These are phyloP conservation scores for Hydnomerulius pinastri DNA, from an alignment of 768 basidiomycete species.

Conservation along the genomic window DNA sequence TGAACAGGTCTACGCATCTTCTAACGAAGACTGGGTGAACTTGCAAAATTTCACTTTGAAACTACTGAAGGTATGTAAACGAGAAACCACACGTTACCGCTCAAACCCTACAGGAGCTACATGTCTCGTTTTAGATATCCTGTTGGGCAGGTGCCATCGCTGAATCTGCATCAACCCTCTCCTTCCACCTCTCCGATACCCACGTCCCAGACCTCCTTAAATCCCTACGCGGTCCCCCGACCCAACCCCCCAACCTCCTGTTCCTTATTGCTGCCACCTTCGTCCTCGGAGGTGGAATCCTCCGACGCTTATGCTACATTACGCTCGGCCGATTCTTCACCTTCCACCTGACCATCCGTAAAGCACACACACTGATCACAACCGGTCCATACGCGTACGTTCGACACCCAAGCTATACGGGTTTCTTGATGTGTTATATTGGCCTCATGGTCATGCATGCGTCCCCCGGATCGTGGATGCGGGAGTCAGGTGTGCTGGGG, in stretches of 20 bases:
- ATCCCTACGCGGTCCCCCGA: neutral
- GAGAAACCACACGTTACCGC: too few relatives aligned
- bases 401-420: constrained; percentile 53
- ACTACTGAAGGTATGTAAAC: neutral
- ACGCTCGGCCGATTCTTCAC: constrained; percentile 52
- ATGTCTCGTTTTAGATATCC: neutral
- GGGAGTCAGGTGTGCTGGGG: constrained; percentile 42
- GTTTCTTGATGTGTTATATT: constrained; percentile 35
- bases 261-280: constrained; percentile 39
- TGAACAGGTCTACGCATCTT: neutral
- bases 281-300: constrained; percentile 38
- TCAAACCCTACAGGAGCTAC: too few relatives aligned
- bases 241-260: neutral
- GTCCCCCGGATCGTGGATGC: constrained; percentile 44
- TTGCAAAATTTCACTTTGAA: too few relatives aligned
- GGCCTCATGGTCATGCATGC: neutral
- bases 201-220: neutral
- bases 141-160: neutral
- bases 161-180: neutral
- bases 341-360: constrained; percentile 51
- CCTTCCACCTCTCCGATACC: neutral
- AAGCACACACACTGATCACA: constrained; percentile 47
- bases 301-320: constrained; percentile 44
- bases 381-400: constrained; percentile 50
- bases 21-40: neutral